These are phyloP conservation scores for Sphaerosporella brunnea DNA, from an alignment of 495 filamentous ascomycete species.

Conservation along the genomic window DNA sequence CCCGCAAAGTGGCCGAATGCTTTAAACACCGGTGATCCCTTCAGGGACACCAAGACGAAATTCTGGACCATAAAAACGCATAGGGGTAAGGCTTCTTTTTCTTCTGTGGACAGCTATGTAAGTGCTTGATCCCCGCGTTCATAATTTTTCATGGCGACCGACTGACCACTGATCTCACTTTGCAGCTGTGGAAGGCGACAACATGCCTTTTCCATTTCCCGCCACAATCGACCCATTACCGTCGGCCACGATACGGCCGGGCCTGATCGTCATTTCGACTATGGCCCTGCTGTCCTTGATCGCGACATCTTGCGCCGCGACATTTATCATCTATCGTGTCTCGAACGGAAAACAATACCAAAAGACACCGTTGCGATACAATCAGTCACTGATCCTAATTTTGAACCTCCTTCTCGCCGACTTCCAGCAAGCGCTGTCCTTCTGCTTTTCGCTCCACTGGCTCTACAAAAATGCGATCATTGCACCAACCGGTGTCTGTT, in stretches of 20 bases:
- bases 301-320: not conserved
- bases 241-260: not conserved
- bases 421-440: conserved; percentile 7
- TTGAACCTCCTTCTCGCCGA: conserved; percentile 6
- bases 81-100: too few relatives aligned
- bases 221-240: conserved; percentile 3
- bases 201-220: conserved; percentile 6
- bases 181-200: too few relatives aligned
- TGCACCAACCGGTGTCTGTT: not conserved
- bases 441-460: not conserved
- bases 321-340: conserved; percentile 6
- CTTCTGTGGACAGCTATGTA: too few relatives aligned
- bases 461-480: conserved; percentile 2
- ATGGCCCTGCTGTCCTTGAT: conserved; percentile 1
- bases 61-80: too few relatives aligned
- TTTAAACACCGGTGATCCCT: too few relatives aligned
- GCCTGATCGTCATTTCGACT: not conserved
- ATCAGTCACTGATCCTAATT: conserved; percentile 4
- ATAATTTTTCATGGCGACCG: too few relatives aligned
- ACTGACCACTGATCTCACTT: too few relatives aligned
- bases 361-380: not conserved
- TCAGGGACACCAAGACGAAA: too few relatives aligned
- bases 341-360: conserved; percentile 1
- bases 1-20: too few relatives aligned
- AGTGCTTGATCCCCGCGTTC: too few relatives aligned